Base-by-base conservation (phyloP, 768 basidiomycete species). In the Macrolepiota fuliginosa region DNA sequence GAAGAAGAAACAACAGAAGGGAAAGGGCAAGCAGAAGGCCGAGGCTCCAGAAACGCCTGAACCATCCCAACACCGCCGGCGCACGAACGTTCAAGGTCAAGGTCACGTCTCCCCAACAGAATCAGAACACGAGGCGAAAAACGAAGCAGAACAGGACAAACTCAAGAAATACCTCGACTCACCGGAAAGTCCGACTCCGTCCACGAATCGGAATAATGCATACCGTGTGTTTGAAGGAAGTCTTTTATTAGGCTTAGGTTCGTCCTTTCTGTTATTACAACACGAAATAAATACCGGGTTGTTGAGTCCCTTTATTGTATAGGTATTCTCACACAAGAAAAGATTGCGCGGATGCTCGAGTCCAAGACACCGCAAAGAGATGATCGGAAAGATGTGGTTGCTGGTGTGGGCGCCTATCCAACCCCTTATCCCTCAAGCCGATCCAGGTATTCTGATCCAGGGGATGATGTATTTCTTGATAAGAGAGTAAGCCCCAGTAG, bases 261-360 rank as follows among this genome's bases (percentile, higher is more conserved):
- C 7, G 55, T 5, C 19, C 4, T 19, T 27, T 19, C 17, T 19
- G 5, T 2, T 35, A 9, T 13, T 10, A 9, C n/a, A 1, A 2
- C n/a, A 7, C 42, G 12, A 15, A 9, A 13, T 9, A 19, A 13
- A 11, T 0, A 32, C 17, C 7, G 13, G n/a, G 15, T 11, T 32
- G n/a, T 17, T 7, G n/a, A 3, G 27, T 24, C 11, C 11, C 10
- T 53, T 15, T n/a, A n/a, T n/a, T 5, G 29, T 1, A 25, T 29
- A 56, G 55, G 55, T 29, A 15, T 56, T 13, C 55, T 56, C 25
- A 29, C 55, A 4, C 55, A 56, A 32, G 55, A 56, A 27, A 56
- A 56, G 19, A 56, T 25, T 27, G 39, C 55, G 24, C 22, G 29
- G 25, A 45, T 56, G 40, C 40, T 56, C 2, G 40, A 56, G 39